Evolutionary conservation across 768 basidiomycete species (phyloP), one percentile per base, ranked within the genome.

Genomic region (Sutorius australiensis): DNA sequence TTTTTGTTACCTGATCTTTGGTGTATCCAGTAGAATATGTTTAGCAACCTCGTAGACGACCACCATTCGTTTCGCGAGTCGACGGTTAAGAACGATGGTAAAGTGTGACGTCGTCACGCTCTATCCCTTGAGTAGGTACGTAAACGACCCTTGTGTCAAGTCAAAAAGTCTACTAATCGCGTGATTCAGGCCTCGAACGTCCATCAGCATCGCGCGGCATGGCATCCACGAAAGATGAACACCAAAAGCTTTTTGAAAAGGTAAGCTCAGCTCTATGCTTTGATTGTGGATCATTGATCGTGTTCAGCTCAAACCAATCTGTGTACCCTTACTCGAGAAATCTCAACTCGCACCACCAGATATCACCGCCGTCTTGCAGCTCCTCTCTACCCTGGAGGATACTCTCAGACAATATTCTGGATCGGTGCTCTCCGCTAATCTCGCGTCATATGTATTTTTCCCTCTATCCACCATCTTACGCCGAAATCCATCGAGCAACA

Each of bases 381-480:
- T 86, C 5, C 76, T 97, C 40, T 69, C 75, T 16, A 70, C 80
- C 21, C 77, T 93, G 28, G 66, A 79, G 49, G 62, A 65, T 8
- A 67, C 71, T 7, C 72, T 93, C 39, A 66, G 65, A n/a, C 71
- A 75, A 6, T 61, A 80, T 24, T 69, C 76, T 10, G 57, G 71
- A 12, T 69, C 73, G 8, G 47, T 66, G 5, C 76, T 92, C 33
- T 75, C 79, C 1, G 64, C 80, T 0, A 79, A 80, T 14, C 76
- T 93, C 44, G 81, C 92, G 40, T 85, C 87, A 41, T 98, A 98
- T 67, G 75, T 84, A 28, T 90, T 95, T 71, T 88, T 92, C 61
- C 95, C 95, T 3, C 68, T 98, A 37, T 92, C 92, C 2, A 81
- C 84, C 28, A 82, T 97, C 46, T 77, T 98, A 33, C 84, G 87